Conservation (phyloP, 768 basidiomycete species). For the Leccinum disarticulatum region DNA sequence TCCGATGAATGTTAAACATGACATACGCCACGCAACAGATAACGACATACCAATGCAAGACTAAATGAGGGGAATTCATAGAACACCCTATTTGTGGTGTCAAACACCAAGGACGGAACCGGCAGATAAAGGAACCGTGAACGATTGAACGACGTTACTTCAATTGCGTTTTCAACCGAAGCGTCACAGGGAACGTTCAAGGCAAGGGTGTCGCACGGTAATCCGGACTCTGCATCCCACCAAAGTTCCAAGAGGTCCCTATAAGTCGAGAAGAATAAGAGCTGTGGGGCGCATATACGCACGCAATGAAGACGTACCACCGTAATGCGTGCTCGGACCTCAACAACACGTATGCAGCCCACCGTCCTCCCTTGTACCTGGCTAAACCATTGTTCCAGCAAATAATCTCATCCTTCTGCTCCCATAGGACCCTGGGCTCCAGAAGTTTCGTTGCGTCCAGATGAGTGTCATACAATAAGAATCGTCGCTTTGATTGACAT, state of each 20-base stretch:
- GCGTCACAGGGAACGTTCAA: neutral
- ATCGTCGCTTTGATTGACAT: neutral
- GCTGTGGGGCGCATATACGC: neutral
- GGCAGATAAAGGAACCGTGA: neutral
- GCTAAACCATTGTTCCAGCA: neutral
- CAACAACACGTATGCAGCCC: neutral
- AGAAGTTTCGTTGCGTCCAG: neutral
- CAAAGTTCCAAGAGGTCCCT: neutral
- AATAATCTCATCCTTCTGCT: neutral
- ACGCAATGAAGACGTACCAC: neutral
- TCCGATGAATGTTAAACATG: neutral
- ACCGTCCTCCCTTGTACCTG: neutral
- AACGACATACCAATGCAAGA: neutral
- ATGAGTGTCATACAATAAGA: neutral
- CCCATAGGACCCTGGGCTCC: neutral
- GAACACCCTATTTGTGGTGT: neutral
- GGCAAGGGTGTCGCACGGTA: neutral
- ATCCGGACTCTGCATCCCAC: neutral
- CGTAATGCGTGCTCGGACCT: neutral
- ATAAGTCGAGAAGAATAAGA: neutral
- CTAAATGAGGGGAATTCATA: neutral
- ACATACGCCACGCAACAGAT: neutral
- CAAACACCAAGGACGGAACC: neutral
- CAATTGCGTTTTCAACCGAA: neutral
- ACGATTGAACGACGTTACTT: neutral